phyloP scores from a whole-genome alignment of 805 yeast genomes.

The Yamadazyma kitorensis region DNA sequence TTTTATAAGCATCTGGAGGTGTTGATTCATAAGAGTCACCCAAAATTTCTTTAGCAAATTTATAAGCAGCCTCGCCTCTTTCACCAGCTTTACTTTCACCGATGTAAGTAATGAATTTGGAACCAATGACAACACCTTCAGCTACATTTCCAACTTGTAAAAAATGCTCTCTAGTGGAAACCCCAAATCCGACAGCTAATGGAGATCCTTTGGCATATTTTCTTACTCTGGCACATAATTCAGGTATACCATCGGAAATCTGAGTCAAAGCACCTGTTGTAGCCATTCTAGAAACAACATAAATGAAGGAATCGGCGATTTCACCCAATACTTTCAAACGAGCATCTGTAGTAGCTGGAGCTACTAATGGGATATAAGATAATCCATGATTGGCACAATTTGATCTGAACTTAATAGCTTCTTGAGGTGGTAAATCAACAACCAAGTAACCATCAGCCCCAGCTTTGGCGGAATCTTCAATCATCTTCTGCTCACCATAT shows the following conservation, averaged over 20 bases:
- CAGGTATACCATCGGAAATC: constrained; percentile 61
- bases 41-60: constrained; percentile 67
- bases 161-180: constrained; percentile 89
- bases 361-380: constrained; percentile 89
- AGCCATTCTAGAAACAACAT: constrained; percentile 97
- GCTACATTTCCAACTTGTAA: constrained; percentile 72
- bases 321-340: constrained; percentile 73
- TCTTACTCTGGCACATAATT: constrained; percentile 72
- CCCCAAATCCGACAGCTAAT: constrained; percentile 94
- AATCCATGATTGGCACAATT: constrained; percentile 65
- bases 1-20: constrained; percentile 26
- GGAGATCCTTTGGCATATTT: constrained; percentile 72
- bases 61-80: constrained; percentile 61
- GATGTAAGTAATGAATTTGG: constrained; percentile 71
- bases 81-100: constrained; percentile 60
- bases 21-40: constrained; percentile 45
- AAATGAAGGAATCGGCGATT: constrained; percentile 93
- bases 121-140: constrained; percentile 96
- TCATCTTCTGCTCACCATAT: constrained; percentile 84
- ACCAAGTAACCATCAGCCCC: constrained; percentile 95
- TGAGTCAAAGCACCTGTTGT: constrained; percentile 85
- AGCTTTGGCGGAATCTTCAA: constrained; percentile 73
- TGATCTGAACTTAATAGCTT: constrained; percentile 82
- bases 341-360: constrained; percentile 94
- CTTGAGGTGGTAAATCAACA: constrained; percentile 98